These are phyloP conservation scores for Botrytis fabae DNA, from an alignment of 2,329 filamentous ascomycete species.

Conservation along the genomic window DNA sequence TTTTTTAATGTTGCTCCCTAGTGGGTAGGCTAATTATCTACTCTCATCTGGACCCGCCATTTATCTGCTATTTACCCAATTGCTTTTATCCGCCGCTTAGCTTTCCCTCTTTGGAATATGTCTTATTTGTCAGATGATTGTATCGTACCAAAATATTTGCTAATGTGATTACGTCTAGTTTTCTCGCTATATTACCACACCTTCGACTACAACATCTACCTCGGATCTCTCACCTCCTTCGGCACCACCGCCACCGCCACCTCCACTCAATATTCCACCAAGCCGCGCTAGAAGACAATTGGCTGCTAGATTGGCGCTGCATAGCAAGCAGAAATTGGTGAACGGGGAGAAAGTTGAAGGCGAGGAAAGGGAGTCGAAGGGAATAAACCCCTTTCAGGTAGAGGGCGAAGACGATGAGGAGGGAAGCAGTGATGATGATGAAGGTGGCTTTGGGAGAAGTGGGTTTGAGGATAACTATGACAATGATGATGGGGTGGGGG, in stretches of 20 bases:
- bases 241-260: slow-evolving; percentile 66
- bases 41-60: slow-evolving; percentile 17
- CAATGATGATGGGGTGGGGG: slow-evolving; percentile 18
- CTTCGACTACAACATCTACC: slow-evolving; percentile 35
- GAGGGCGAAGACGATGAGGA: slow-evolving; percentile 39
- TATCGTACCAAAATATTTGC: slow-evolving; percentile 25
- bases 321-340: slow-evolving; percentile 57
- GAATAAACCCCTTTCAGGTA: slow-evolving; percentile 39
- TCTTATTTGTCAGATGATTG: neutral
- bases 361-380: slow-evolving; percentile 30
- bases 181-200: slow-evolving; percentile 41
- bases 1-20: slow-evolving; percentile 27
- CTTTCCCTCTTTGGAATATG: slow-evolving; percentile 1
- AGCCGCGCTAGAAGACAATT: slow-evolving; percentile 85
- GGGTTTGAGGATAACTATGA: slow-evolving; percentile 19
- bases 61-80: slow-evolving; percentile 18
- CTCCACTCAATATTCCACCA: slow-evolving; percentile 80
- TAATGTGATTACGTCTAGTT: slow-evolving; percentile 36
- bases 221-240: slow-evolving; percentile 55
- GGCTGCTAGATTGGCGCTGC: slow-evolving; percentile 80
- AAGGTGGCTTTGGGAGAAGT: slow-evolving; percentile 21
- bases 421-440: slow-evolving; percentile 34
- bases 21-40: slow-evolving; percentile 17
- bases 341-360: slow-evolving; percentile 30
- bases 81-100: slow-evolving; percentile 16